A percentile compares a stretch with the other conserved stretches of the same genome.
Conservation (phyloP, 495 filamentous ascomycete genomes). For the Bathelium albidoporum region DNA sequence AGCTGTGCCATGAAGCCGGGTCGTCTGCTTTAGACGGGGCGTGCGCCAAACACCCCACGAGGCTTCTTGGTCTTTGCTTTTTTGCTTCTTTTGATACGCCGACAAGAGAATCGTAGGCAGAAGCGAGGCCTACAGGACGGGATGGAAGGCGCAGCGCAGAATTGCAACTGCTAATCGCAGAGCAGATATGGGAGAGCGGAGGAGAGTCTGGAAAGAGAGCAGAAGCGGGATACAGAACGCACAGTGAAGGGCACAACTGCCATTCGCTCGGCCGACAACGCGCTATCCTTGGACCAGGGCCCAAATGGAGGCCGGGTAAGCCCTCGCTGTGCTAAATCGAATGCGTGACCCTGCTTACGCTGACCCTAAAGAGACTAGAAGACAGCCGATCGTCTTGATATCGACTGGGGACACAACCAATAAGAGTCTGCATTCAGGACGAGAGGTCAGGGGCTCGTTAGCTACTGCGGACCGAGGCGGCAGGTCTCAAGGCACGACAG, state of each 20-base stretch:
- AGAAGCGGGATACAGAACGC: not conserved
- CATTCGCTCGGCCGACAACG: not conserved
- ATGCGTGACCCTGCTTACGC: not conserved
- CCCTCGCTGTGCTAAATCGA: not conserved
- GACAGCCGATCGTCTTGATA: not conserved
- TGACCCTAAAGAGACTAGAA: not conserved
- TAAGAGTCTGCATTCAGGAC: too few relatives aligned
- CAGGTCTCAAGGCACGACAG: not conserved
- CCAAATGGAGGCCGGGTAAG: not conserved
- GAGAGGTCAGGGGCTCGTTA: not conserved
- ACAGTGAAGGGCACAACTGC: not conserved
- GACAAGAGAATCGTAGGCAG: not conserved
- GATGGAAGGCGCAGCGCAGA: not conserved
- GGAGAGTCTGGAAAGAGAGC: not conserved
- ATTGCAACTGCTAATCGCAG: not conserved
- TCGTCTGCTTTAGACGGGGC: not conserved
- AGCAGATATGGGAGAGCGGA: not conserved
- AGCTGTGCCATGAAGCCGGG: not conserved
- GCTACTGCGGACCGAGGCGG: not conserved
- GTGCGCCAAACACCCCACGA: not conserved
- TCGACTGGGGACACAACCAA: not conserved
- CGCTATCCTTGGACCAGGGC: not conserved
- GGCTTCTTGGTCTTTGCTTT: not conserved
- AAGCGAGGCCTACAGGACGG: not conserved
- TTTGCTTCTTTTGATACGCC: not conserved